Evolutionary conservation across 371 early-diverging fungal species (phyloP).

Genomic region (Mortierella sp.): DNA sequence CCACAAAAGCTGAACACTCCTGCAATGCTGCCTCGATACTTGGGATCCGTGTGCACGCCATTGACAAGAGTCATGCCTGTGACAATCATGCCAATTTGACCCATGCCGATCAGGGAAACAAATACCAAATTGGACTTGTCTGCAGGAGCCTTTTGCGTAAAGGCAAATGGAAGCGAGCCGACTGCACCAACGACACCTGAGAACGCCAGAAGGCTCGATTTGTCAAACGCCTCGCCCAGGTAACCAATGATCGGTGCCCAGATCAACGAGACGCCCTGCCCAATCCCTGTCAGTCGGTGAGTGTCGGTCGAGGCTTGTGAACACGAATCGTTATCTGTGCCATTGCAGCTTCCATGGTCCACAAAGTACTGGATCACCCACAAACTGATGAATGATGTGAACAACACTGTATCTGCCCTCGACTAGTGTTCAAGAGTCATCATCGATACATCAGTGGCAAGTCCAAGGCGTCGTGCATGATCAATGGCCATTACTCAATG

Average conservation of each 20-base stretch:
- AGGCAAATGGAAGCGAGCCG: conserved; percentile 70
- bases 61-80: conserved; percentile 75
- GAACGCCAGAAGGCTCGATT: conserved; percentile 60
- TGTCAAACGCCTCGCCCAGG: conserved; percentile 58
- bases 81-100: conserved; percentile 83
- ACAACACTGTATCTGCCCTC: conserved; percentile 79
- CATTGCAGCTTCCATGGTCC: conserved; percentile 64
- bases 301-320: conserved; percentile 60
- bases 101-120: conserved; percentile 72
- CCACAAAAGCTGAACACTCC: conserved; percentile 79
- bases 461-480: too few relatives aligned
- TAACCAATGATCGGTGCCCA: conserved; percentile 74
- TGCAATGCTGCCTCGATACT: conserved; percentile 73
- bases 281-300: conserved; percentile 72
- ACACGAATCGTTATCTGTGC: conserved; percentile 38
- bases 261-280: conserved; percentile 75
- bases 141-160: conserved; percentile 64
- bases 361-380: conserved; percentile 77
- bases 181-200: conserved; percentile 67
- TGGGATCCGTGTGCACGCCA: conserved; percentile 58
- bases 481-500: too few relatives aligned
- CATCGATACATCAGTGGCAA: too few relatives aligned
- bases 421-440: too few relatives aligned
- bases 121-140: conserved; percentile 59
- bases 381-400: conserved; percentile 76